Base-by-base conservation (phyloP, 108 stramenopile genomes). In the Nannochloropsis gaditana region DNA sequence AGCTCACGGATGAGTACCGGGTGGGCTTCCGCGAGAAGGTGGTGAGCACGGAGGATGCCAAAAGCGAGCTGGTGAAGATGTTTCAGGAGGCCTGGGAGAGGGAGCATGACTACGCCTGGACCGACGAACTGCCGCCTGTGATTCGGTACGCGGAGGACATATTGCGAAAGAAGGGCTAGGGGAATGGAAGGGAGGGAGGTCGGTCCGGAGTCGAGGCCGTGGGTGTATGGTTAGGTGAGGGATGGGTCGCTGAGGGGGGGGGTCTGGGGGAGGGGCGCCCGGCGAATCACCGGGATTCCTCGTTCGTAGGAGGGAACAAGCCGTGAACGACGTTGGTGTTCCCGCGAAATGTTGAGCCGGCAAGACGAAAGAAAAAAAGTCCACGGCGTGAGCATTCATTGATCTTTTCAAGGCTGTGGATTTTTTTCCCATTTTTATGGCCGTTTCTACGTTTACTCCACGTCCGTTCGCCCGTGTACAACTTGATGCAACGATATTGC, bases 21-120 rank as follows among this genome's bases (percentile, higher is more conserved):
- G 92, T 98, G 59, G 98, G 95, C 21, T 97, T 97, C 87, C 91
- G 97, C 11, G 93, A 59, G 17, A 83, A 93, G 94, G 89, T 95
- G 92, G 59, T 84, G 1, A 87, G 83, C 11, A 94, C 95, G 10
- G 98, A 99, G 91, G 98, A 97, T 90, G 98, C 98, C 45, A 97
- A 99, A 87, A 95, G 94, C 59, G 97, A 99, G 89, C 92, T 97
- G 73, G 92, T 95, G 79, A 99, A 97, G 88, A 91, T 97, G 15
- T 96, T 97, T 84, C 98, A 99, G 91, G 98, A 99, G 90, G 95
- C 95, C 9, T 99, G 98, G 98, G 98, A 99, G 91, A 89, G 85
- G 85, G 85, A 89, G 85, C 73, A 89, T 43, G 88, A 85, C 6
- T 89, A 47, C 42, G 88, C 85, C 43, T 89, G 88, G 88, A 85